These are phyloP conservation scores for Isoetes engelmannii DNA, from an alignment of 83 land plant genomes.

Conservation along the genomic window DNA sequence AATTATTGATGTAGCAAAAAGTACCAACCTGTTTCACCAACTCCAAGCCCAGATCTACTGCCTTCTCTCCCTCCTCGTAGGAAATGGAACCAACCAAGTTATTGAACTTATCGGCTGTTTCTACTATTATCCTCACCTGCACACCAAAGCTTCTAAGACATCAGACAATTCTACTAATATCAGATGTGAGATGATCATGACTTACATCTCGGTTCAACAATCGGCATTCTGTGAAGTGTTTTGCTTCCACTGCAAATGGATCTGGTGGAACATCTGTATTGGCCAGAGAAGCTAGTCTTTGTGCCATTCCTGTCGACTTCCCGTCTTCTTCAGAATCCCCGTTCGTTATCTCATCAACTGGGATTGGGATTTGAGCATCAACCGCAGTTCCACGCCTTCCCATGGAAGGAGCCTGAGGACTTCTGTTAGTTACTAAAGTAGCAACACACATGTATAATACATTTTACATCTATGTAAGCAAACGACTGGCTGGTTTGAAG, in stretches of 20 bases:
- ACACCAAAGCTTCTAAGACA: conserved; percentile 7
- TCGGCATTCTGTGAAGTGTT: conserved; percentile 85
- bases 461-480: too few relatives aligned
- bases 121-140: conserved; percentile 87
- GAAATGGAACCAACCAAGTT: conserved; percentile 82
- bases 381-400: conserved; percentile 61
- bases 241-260: conserved; percentile 78
- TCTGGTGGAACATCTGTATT: conserved; percentile 58
- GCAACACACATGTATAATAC: too few relatives aligned
- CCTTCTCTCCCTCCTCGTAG: conserved; percentile 75
- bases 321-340: conserved; percentile 49
- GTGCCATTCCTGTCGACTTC: conserved; percentile 52
- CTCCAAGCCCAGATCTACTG: conserved; percentile 83
- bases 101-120: conserved; percentile 82
- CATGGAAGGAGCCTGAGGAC: conserved; percentile 74
- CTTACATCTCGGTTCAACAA: conserved; percentile 81
- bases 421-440: too few relatives aligned
- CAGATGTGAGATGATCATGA: neutral
- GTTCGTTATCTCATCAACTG: conserved; percentile 11
- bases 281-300: conserved; percentile 58
- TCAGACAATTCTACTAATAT: neutral
- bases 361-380: conserved; percentile 25
- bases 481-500: too few relatives aligned
- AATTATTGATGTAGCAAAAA: neutral
- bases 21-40: conserved; percentile 72